phyloP scores from a whole-genome alignment of 2,329 filamentous ascomycete genomes.

The Arthroderma uncinatum region DNA sequence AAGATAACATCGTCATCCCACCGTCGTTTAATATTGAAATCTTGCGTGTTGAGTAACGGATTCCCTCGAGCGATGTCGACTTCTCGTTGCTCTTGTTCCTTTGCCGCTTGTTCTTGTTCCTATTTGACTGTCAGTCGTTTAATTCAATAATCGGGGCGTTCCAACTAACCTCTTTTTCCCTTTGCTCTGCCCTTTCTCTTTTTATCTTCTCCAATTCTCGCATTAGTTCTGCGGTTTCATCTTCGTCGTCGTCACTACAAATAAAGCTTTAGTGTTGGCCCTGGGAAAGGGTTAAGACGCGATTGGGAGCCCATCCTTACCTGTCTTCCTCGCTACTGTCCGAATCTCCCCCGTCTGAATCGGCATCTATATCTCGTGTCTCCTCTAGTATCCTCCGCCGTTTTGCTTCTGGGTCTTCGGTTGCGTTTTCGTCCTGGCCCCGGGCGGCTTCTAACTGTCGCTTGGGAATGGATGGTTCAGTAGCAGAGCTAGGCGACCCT shows the following conservation, averaged over 20 bases:
- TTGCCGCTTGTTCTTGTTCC: conserved; percentile 68
- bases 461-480: conserved; percentile 44
- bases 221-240: conserved; percentile 80
- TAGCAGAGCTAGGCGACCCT: conserved; percentile 30
- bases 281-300: not conserved
- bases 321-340: conserved; percentile 53
- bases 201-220: conserved; percentile 91
- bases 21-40: conserved; percentile 73
- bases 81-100: conserved; percentile 74
- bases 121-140: conserved; percentile 22
- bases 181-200: conserved; percentile 67
- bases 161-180: conserved; percentile 54
- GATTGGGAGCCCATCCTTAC: conserved; percentile 21
- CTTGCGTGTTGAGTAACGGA: conserved; percentile 73
- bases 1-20: conserved; percentile 99
- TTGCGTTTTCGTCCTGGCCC: conserved; percentile 32
- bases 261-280: not conserved
- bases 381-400: conserved; percentile 78
- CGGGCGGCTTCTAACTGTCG: conserved; percentile 49
- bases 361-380: conserved; percentile 75
- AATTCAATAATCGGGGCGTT: not conserved
- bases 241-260: conserved; percentile 57
- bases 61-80: conserved; percentile 86
- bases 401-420: conserved; percentile 69
- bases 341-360: conserved; percentile 53